Evolutionary conservation across 2,329 filamentous ascomycete genomes (phyloP).

Genomic region (Ceratocystis huliohia): DNA sequence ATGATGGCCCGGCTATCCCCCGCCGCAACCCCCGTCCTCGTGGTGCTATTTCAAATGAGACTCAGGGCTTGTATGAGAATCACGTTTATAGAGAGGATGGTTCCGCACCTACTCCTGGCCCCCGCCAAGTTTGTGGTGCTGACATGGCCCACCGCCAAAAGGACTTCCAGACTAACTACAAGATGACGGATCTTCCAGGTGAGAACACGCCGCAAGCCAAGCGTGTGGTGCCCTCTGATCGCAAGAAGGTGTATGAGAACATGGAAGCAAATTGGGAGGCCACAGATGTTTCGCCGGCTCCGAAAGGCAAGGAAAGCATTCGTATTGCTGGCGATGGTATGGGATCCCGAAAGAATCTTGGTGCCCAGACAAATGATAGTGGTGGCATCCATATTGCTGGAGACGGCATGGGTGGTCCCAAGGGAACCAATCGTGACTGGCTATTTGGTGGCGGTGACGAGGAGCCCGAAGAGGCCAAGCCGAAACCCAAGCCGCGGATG

Average conservation of each 20-base stretch:
- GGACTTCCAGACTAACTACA: slow-evolving; percentile 66
- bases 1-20: slow-evolving; percentile 41
- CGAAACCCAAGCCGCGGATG: slow-evolving; percentile 25
- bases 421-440: slow-evolving; percentile 44
- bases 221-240: slow-evolving; percentile 42
- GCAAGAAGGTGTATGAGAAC: slow-evolving; percentile 58
- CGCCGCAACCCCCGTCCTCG: slow-evolving; percentile 43
- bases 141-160: slow-evolving; percentile 26
- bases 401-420: slow-evolving; percentile 54
- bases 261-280: slow-evolving; percentile 53
- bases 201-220: slow-evolving; percentile 33
- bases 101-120: slow-evolving; percentile 28
- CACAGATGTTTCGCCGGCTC: slow-evolving; percentile 41
- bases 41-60: slow-evolving; percentile 56
- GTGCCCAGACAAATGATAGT: slow-evolving; percentile 22
- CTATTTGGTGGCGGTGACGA: slow-evolving; percentile 41
- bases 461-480: slow-evolving; percentile 26
- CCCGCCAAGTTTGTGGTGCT: slow-evolving; percentile 26
- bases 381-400: slow-evolving; percentile 38
- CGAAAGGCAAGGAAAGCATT: slow-evolving; percentile 21
- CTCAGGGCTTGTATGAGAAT: slow-evolving; percentile 44
- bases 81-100: slow-evolving; percentile 54
- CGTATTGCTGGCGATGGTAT: slow-evolving; percentile 44
- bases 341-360: slow-evolving; percentile 37
- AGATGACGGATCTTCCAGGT: slow-evolving; percentile 54